Base-by-base conservation (phyloP, 352 stramenopile species). In the Albugo candida region DNA sequence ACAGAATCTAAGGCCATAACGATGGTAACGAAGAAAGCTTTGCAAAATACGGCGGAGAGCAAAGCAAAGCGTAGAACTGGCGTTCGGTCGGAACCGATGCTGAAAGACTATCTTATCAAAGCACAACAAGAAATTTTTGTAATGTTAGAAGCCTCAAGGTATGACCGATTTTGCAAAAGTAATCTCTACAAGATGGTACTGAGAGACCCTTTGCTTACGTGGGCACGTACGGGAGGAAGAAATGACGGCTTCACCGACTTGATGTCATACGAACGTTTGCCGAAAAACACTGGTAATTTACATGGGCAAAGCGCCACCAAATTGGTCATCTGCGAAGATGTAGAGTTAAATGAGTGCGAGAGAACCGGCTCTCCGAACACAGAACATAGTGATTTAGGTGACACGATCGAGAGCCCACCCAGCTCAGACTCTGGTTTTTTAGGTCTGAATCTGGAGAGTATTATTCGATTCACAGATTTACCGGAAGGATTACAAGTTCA, bases 41-140 rank as follows among this genome's bases (percentile, higher is more conserved):
- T 89, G 21, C 55, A 76, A 5, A 51, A 63, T 11, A 68, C 70
- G 0, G 54, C 84, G 14, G 59, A 70, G 36, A 60, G 41, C 34
- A 43, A 24, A 19, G 17, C 3, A 19, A 8, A 10, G 38, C 54
- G 54, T 20, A 55, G 54, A 24, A 57, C 78, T 20, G 64, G 74
- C 45, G 56, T 59, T 6, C 72, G 80, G 35, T 47, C 64, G 1
- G 62, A 81, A 40, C 65, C 74, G 4, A 56, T 61, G 13, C 60
- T 60, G 1, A 69, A 60, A 16, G 52, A 61, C 14, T 55, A 82
- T 5, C 82, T 89, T 41, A 58, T 55, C 37, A 70, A 67, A 10
- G 76, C 76, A 1, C 76, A 89, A 47, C 67, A 83, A 45, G 76
- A 89, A 48, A 89, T 89, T 31, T 83, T 84, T 34, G 58, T 75